phyloP scores from a whole-genome alignment of 768 basidiomycete genomes.

The Tulasnella sp. region DNA sequence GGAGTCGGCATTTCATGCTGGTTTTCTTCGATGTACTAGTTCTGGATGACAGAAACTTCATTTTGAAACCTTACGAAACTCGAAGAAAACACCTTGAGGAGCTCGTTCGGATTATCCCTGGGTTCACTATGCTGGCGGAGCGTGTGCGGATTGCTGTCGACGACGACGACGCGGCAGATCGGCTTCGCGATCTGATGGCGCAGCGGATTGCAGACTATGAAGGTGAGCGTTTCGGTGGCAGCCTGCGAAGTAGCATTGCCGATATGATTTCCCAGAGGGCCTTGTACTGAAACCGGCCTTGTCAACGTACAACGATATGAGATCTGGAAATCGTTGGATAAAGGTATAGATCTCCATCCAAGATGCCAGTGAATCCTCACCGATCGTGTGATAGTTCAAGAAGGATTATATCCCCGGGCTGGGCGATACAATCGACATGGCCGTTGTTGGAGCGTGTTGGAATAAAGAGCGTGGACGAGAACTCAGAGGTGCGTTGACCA shows the following conservation, averaged over 20 bases:
- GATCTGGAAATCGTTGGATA: slow-evolving; percentile 50
- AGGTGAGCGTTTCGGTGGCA: slow-evolving; percentile 35
- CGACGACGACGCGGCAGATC: slow-evolving; percentile 19
- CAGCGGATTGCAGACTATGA: slow-evolving; percentile 39
- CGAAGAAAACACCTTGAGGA: slow-evolving; percentile 53
- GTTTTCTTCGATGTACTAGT: slow-evolving; percentile 79
- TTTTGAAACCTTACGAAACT: slow-evolving; percentile 42
- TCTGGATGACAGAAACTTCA: slow-evolving; percentile 48
- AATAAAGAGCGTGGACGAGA: slow-evolving; percentile 66
- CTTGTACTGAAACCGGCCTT: slow-evolving; percentile 66
- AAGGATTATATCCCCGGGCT: slow-evolving; percentile 78
- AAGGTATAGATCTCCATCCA: slow-evolving; percentile 37
- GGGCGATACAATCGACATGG: slow-evolving; percentile 71
- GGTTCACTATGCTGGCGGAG: slow-evolving; percentile 52
- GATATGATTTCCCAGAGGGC: slow-evolving; percentile 26
- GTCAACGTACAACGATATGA: slow-evolving; percentile 52
- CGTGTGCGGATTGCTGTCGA: slow-evolving; percentile 38
- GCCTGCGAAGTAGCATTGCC: neutral
- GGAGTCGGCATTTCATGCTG: slow-evolving; percentile 52
- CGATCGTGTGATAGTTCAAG: slow-evolving; percentile 38
- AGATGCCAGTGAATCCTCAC: neutral
- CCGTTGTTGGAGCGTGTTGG: slow-evolving; percentile 66
- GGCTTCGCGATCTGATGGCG: slow-evolving; percentile 38
- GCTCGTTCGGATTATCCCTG: slow-evolving; percentile 40
- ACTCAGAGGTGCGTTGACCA: slow-evolving; percentile 44